Evolutionary conservation across 2,329 filamentous ascomycete species (phyloP).

Genomic region (Shiraia bambusicola): DNA sequence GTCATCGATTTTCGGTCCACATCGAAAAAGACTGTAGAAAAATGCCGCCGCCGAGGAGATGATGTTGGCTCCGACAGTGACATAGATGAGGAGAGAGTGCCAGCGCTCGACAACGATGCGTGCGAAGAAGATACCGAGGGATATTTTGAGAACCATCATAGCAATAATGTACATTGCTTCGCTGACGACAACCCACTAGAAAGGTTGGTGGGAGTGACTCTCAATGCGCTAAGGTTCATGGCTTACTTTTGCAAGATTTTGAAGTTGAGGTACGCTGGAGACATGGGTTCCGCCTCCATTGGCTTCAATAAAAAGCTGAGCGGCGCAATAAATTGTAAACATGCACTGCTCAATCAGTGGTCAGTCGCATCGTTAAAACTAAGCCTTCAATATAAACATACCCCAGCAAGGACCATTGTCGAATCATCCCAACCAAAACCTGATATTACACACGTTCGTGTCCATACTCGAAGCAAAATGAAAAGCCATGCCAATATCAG

Average conservation of each 20-base stretch:
- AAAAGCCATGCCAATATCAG: slow-evolving; percentile 43
- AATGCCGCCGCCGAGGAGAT: slow-evolving; percentile 45
- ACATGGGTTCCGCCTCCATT: slow-evolving; percentile 40
- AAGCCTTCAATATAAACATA: slow-evolving; percentile 16
- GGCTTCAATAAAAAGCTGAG: slow-evolving; percentile 28
- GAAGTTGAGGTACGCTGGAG: slow-evolving; percentile 21
- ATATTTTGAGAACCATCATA: slow-evolving; percentile 48
- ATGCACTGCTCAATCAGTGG: slow-evolving; percentile 24
- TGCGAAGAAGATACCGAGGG: slow-evolving; percentile 49
- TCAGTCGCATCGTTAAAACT: too few relatives aligned
- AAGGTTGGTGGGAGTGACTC: not conserved
- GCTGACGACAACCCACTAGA: slow-evolving; percentile 39
- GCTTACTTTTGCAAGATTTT: slow-evolving; percentile 32
- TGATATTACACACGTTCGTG: slow-evolving; percentile 42
- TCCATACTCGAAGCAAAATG: slow-evolving; percentile 44
- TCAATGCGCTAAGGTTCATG: too few relatives aligned
- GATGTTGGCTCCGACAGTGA: slow-evolving; percentile 42
- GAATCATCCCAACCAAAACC: slow-evolving; percentile 50
- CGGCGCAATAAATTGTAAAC: slow-evolving; percentile 36
- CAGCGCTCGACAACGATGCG: slow-evolving; percentile 46
- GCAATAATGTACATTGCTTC: slow-evolving; percentile 46
- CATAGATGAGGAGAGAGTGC: slow-evolving; percentile 42
- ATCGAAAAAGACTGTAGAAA: slow-evolving; percentile 57
- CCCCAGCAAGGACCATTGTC: slow-evolving; percentile 44
- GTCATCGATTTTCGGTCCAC: slow-evolving; percentile 36